Percentiles rank a stretch among this genome's conserved stretches.
Conservation (phyloP, 148 eudicot genomes). For the Nepenthes mirabilis region DNA sequence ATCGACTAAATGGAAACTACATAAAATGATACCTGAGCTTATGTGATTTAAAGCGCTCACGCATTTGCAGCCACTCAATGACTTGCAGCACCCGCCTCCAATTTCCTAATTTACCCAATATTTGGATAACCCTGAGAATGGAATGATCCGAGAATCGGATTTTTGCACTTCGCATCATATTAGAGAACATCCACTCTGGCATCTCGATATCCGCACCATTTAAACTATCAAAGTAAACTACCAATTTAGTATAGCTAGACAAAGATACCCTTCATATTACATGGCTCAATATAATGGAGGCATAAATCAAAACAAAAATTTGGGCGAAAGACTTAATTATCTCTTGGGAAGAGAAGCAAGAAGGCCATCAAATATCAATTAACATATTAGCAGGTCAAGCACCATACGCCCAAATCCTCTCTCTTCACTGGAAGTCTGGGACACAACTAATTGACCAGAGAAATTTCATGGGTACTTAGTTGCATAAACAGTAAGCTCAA, state of each 20-base stretch:
- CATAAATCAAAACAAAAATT: neutral
- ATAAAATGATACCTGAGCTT: conserved; percentile 43
- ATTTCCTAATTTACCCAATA: conserved; percentile 76
- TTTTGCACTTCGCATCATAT: conserved; percentile 74
- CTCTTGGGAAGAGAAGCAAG: no score
- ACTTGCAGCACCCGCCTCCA: conserved; percentile 90
- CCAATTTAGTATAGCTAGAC: conserved; percentile 16
- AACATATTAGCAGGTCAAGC: no score
- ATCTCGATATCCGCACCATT: conserved; percentile 67
- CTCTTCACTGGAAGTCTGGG: no score
- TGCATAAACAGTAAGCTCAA: no score
- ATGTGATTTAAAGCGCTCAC: conserved; percentile 71
- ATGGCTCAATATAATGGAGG: neutral
- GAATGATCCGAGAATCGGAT: conserved; percentile 77
- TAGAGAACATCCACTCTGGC: conserved; percentile 93
- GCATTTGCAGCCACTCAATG: conserved; percentile 85
- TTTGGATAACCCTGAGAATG: conserved; percentile 75
- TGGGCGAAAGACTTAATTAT: no score
- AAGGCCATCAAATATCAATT: no score
- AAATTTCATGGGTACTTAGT: no score
- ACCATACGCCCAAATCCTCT: no score
- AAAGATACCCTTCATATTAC: neutral
- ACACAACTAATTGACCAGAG: no score
- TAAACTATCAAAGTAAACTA: conserved; percentile 45
- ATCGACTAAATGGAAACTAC: neutral